These are phyloP conservation scores for Myrica gale DNA, from an alignment of 306 rosid species.

Conservation along the genomic window DNA sequence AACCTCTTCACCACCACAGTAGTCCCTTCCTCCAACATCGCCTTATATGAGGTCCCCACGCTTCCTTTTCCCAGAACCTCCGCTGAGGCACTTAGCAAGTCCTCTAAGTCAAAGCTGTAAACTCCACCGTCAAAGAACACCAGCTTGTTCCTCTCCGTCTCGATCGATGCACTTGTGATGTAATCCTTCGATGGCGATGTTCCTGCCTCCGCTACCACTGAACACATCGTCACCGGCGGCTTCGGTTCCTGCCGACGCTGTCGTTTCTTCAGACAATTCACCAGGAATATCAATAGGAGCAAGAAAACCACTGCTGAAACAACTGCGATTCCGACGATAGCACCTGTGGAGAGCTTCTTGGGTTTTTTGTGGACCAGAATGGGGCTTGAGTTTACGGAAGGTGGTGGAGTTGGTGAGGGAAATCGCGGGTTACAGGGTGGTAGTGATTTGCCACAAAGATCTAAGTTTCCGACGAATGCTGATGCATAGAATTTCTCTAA, in stretches of 20 bases:
- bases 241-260: slow-evolving; percentile 42
- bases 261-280: slow-evolving; percentile 53
- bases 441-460: slow-evolving; percentile 79
- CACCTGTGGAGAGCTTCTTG: slow-evolving; percentile 71
- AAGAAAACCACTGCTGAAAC: slow-evolving; percentile 38
- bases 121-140: slow-evolving; percentile 85
- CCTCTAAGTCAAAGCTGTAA: slow-evolving; percentile 91
- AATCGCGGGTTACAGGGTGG: slow-evolving; percentile 61
- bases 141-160: slow-evolving; percentile 86
- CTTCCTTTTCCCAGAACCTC: slow-evolving; percentile 95
- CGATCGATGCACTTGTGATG: slow-evolving; percentile 75
- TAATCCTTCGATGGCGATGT: slow-evolving; percentile 97
- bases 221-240: slow-evolving; percentile 38
- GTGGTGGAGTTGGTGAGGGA: slow-evolving; percentile 75
- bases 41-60: slow-evolving; percentile 96
- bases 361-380: slow-evolving; percentile 33
- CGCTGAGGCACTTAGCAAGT: slow-evolving; percentile 89
- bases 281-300: slow-evolving; percentile 47
- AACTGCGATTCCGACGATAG: slow-evolving; percentile 65
- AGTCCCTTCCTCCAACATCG: slow-evolving; percentile 91
- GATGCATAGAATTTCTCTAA: slow-evolving; percentile 43
- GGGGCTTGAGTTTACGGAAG: slow-evolving; percentile 30
- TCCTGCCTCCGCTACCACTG: slow-evolving; percentile 60
- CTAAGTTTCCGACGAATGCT: slow-evolving; percentile 67
- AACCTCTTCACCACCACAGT: too few species aligned